Conservation (phyloP, 495 filamentous ascomycete species). For the Aspergillus kassunensis region DNA sequence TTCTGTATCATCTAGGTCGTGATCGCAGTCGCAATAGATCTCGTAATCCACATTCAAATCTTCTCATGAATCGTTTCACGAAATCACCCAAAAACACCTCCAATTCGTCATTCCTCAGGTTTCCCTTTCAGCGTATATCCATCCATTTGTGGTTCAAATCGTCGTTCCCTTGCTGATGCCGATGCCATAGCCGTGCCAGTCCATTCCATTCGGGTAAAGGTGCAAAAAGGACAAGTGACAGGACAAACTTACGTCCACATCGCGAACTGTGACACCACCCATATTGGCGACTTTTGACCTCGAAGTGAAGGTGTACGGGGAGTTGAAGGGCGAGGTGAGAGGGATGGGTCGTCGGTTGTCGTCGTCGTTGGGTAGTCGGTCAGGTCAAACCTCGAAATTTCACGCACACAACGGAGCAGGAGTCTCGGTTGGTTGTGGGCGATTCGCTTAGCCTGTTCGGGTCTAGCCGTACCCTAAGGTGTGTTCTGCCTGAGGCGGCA, state of each 20-base stretch:
- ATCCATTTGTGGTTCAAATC: too few species aligned
- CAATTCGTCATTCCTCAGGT: neutral
- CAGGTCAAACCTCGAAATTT: conserved; percentile 42
- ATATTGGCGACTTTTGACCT: conserved; percentile 61
- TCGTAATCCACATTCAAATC: too few species aligned
- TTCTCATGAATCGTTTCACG: too few species aligned
- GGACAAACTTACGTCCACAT: conserved; percentile 77
- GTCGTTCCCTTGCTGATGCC: too few species aligned
- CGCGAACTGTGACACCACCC: conserved; percentile 82
- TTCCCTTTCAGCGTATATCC: too few species aligned
- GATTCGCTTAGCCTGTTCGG: conserved; percentile 43
- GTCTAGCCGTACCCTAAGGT: conserved; percentile 44
- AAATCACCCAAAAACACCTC: too few species aligned
- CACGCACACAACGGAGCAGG: conserved; percentile 25
- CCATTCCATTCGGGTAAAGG: conserved; percentile 5
- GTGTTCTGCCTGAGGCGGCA: conserved; percentile 18
- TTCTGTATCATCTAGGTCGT: too few species aligned
- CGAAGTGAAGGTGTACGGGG: conserved; percentile 28
- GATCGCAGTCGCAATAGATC: too few species aligned
- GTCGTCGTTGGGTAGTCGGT: conserved; percentile 37
- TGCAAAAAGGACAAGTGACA: conserved; percentile 20
- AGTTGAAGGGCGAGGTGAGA: conserved; percentile 34
- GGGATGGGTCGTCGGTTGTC: conserved; percentile 31
- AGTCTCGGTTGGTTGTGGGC: conserved; percentile 37
- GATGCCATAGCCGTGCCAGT: conserved; percentile 10